Evolutionary conservation across 202 grass and related monocot species (phyloP).

Genomic region (Cymbopogon flexuosus): DNA sequence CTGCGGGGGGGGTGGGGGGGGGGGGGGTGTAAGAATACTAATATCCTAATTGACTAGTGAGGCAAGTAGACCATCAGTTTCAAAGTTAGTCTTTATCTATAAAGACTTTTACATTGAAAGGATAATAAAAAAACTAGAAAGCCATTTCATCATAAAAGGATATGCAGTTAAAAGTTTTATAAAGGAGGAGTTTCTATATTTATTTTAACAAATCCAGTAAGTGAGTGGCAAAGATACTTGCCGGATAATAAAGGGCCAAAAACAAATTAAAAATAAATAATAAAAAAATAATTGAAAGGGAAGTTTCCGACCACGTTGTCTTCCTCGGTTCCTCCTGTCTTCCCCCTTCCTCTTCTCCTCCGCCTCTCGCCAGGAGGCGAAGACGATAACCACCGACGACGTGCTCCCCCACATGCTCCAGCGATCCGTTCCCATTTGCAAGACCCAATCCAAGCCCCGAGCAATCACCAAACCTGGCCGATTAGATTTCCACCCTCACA

Average conservation of each 20-base stretch:
- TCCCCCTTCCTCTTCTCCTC: neutral
- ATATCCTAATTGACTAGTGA: neutral
- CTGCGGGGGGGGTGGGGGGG: no score
- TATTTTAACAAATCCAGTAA: neutral
- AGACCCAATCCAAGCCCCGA: conserved; percentile 8
- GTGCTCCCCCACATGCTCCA: conserved; percentile 31
- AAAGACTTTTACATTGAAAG: neutral
- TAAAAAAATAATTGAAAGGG: conserved; percentile 19
- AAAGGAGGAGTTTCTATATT: neutral
- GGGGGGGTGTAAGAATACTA: no score
- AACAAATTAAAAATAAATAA: neutral
- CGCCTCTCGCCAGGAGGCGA: neutral
- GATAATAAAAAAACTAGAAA: neutral
- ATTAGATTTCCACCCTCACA: conserved; percentile 10
- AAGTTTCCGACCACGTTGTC: conserved; percentile 38
- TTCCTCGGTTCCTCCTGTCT: conserved; percentile 10
- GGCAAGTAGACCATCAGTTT: neutral
- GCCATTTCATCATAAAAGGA: neutral
- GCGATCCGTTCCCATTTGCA: conserved; percentile 36
- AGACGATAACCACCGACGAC: conserved; percentile 29
- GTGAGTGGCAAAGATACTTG: neutral
- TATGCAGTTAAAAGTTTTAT: neutral
- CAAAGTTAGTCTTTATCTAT: neutral
- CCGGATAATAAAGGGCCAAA: neutral
- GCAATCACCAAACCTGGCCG: conserved; percentile 17